Base-by-base conservation (phyloP, 1,284 basidiomycete genomes). In the Ustilago sp. region DNA sequence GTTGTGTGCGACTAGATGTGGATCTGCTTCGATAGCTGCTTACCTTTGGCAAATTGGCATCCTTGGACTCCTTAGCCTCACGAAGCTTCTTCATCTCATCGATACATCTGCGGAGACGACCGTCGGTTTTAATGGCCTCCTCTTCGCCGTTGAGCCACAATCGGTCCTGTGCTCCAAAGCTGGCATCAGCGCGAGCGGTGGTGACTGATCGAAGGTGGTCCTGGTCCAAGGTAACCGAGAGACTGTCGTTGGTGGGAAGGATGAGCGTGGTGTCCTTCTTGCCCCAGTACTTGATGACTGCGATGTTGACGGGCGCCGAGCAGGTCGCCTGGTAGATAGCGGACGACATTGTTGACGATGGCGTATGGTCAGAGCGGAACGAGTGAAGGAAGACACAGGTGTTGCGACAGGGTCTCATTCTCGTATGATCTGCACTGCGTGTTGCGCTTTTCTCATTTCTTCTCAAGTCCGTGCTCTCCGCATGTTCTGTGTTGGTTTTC, bases 211-310 rank as follows among this genome's bases (percentile, higher is more conserved):
- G 90, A 31, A 99, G 90, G 83, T 99, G 93, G 87, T 98, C 94
- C 87, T 99, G 97, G 85, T 93, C 93, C 67, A 99, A 91, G 3
- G 97, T 99, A 56, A 99, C 94, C 2, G 95, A 98, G 35, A 99
- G 91, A 28, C 96, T 98, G 7, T 94, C 94, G 88, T 99, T 99
- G 79, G 95, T 98, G 35, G 96, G 96, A 62, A 99, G 89, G 85
- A 98, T 98, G 77, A 99, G 91, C 80, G 92, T 91, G 9, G 94
- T 95, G 88, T 98, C 93, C 77, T 95, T 92, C 88, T 99, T 99
- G 79, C 96, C 96, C 96, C 96, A 99, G 77, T 86, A 82, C 74
- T 98, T 98, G 89, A 97, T 95, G 86, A 93, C 93, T 34, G 95
- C 95, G 83, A 98, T 97, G 88, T 98, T 98, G 77, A 97, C 94